Evolutionary conservation across 2,329 filamentous ascomycete genomes (phyloP).

Genomic region (Fusarium chuoi): DNA sequence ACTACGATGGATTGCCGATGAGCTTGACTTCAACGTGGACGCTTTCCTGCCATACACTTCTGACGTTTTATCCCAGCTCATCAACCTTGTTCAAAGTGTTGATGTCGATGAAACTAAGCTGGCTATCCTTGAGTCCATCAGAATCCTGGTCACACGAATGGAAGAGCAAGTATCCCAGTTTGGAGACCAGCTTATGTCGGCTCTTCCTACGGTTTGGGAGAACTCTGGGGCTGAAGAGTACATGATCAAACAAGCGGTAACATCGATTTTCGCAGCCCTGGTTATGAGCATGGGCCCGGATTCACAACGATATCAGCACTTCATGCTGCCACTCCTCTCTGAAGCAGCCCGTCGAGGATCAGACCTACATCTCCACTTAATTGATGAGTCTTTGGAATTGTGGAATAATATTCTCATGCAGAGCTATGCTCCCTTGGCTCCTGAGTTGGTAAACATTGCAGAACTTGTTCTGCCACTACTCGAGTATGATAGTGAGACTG

Average conservation of each 20-base stretch:
- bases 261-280: constrained; percentile 84
- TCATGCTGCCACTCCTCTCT: constrained; percentile 84
- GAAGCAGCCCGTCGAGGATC: constrained; percentile 82
- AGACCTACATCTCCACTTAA: constrained; percentile 80
- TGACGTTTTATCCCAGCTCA: constrained; percentile 76
- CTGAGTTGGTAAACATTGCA: constrained; percentile 71
- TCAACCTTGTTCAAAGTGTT: constrained; percentile 81
- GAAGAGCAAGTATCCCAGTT: constrained; percentile 75
- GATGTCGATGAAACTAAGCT: constrained; percentile 90
- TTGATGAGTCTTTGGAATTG: constrained; percentile 91
- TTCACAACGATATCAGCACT: constrained; percentile 79
- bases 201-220: constrained; percentile 86
- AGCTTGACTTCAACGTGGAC: constrained; percentile 81
- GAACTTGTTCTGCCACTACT: constrained; percentile 73
- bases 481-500: constrained; percentile 72
- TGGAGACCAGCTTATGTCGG: constrained; percentile 82
- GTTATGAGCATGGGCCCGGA: constrained; percentile 86
- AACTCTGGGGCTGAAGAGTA: constrained; percentile 82
- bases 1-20: constrained; percentile 81
- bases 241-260: constrained; percentile 92
- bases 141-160: constrained; percentile 82
- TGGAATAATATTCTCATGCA: constrained; percentile 82
- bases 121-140: constrained; percentile 86
- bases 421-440: constrained; percentile 68
- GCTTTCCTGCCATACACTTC: constrained; percentile 82